Conservation (phyloP, 352 stramenopile species). For the Blastocystis sp. region DNA sequence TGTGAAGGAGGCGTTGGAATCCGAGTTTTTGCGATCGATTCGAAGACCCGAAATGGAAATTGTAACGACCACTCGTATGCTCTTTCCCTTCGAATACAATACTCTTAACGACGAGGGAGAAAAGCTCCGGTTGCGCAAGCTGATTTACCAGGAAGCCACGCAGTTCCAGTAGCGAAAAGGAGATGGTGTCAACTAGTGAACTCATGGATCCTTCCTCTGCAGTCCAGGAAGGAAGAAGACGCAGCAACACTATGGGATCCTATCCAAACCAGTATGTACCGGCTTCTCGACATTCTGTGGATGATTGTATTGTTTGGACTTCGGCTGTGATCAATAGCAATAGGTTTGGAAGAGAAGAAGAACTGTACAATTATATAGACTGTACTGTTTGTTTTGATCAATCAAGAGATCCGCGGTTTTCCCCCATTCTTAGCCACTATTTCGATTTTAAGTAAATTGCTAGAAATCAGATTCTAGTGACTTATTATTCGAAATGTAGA, state of each 20-base stretch:
- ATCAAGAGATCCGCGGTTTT: background rate
- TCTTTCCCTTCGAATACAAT: conserved; percentile 36
- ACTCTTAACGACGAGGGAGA: conserved; percentile 15
- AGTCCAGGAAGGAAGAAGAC: background rate
- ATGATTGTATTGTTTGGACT: background rate
- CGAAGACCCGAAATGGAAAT: conserved; percentile 50
- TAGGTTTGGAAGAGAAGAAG: conserved; percentile 22
- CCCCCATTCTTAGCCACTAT: background rate
- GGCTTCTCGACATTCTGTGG: background rate
- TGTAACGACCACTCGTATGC: background rate
- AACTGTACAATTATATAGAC: conserved; percentile 32
- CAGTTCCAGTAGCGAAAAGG: background rate
- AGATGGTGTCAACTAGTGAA: background rate
- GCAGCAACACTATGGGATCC: background rate
- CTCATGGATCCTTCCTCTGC: background rate
- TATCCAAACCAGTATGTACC: background rate
- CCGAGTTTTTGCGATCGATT: conserved; percentile 84
- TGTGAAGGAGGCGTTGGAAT: conserved; percentile 84
- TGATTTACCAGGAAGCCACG: conserved; percentile 25
- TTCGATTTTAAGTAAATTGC: background rate
- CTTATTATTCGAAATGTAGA: background rate
- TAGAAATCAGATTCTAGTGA: background rate
- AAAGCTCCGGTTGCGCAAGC: conserved; percentile 6
- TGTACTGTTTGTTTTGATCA: background rate
- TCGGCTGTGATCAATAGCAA: background rate